phyloP scores from a whole-genome alignment of 129 eudicot species.

The Pseudognaphalium luteoalbum region DNA sequence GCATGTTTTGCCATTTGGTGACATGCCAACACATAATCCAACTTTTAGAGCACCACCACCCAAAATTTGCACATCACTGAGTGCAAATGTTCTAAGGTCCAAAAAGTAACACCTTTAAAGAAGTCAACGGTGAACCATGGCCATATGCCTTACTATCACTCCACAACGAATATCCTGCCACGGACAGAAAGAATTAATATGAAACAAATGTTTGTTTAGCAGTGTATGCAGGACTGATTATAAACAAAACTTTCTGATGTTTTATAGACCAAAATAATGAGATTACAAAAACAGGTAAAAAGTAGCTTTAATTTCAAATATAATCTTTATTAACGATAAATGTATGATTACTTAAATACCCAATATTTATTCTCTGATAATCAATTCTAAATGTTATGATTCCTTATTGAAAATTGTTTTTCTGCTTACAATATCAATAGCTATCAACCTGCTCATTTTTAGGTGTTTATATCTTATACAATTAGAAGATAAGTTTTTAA shows the following conservation, averaged over 20 bases:
- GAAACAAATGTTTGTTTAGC: neutral
- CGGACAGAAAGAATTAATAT: constrained; percentile 2
- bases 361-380: neutral
- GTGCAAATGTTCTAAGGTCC: constrained; percentile 48
- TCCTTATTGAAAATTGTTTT: no score
- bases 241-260: neutral
- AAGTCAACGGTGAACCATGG: constrained; percentile 58
- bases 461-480: neutral
- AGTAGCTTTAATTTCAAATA: neutral
- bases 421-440: neutral
- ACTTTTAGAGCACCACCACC: constrained; percentile 12
- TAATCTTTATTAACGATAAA: no score
- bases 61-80: constrained; percentile 9
- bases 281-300: neutral
- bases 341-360: neutral
- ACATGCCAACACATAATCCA: constrained; percentile 13
- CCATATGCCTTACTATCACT: constrained; percentile 79
- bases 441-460: neutral
- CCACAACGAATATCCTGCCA: constrained; percentile 72
- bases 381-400: neutral
- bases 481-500: no score
- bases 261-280: neutral
- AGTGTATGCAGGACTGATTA: neutral
- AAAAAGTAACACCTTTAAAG: constrained; percentile 66
- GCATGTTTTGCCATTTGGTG: constrained; percentile 10